These are phyloP conservation scores for Aspergillus coremiiformis DNA, from an alignment of 495 filamentous ascomycete genomes.

Conservation along the genomic window DNA sequence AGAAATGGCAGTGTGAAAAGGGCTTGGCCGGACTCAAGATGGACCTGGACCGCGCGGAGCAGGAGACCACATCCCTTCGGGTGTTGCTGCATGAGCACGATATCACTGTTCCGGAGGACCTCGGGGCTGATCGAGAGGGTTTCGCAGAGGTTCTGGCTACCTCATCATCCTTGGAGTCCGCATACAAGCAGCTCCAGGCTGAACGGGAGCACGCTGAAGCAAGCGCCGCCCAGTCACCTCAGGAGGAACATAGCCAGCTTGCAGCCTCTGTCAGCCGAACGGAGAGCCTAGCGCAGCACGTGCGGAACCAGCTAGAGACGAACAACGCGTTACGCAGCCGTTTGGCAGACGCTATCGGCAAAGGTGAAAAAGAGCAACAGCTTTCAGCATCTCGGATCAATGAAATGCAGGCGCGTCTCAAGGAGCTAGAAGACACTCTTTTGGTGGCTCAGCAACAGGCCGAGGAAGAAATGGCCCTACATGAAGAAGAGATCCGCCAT, in stretches of 20 bases:
- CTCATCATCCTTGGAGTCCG: conserved; percentile 67
- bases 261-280: conserved; percentile 64
- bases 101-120: conserved; percentile 54
- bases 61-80: conserved; percentile 78
- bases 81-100: conserved; percentile 80
- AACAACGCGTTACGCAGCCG: conserved; percentile 70
- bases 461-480: conserved; percentile 71
- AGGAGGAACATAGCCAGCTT: conserved; percentile 60
- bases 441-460: conserved; percentile 76
- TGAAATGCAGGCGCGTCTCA: conserved; percentile 69
- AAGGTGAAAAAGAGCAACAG: conserved; percentile 80
- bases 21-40: conserved; percentile 88
- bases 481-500: conserved; percentile 75
- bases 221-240: conserved; percentile 54
- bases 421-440: conserved; percentile 74
- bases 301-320: conserved; percentile 66
- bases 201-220: conserved; percentile 67
- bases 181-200: conserved; percentile 72
- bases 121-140: conserved; percentile 35
- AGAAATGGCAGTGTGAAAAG: conserved; percentile 95
- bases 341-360: conserved; percentile 76
- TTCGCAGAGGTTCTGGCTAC: conserved; percentile 47
- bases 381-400: conserved; percentile 73
- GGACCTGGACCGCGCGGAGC: conserved; percentile 92
- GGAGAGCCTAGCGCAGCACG: conserved; percentile 66